Evolutionary conservation across 352 stramenopile genomes (phyloP), one percentile per base, ranked within the genome.

Genomic region (Phytopythium oedochilum): DNA sequence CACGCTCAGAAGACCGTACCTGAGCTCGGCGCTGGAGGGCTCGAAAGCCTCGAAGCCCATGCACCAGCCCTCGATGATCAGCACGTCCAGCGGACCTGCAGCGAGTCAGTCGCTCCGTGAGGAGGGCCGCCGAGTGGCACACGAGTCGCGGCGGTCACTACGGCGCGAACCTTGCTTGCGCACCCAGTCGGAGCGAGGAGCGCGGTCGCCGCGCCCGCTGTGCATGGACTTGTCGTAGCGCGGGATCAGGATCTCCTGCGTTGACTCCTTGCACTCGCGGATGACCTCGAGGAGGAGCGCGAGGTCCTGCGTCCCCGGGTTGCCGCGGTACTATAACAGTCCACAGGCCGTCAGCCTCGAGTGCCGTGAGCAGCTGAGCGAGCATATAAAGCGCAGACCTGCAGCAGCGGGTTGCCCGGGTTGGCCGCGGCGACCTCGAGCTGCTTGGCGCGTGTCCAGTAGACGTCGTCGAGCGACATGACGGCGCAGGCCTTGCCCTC

Each of bases 61-160:
- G 59, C 79, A 94, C 86, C 86, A 96, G 23, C 86, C 86, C 61
- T 96, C 86, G 31, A 96, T 73, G 20, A 96, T 49, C 35, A 96
- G 53, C 28, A 96, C 78, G 36, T 96, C 86, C 40, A 93, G 58
- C 15, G 82, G 81, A 14, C 76, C 86, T 92, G 44, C 18, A 61
- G 11, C 39, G 17, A 47, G 8, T 11, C 23, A 28, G 14, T 5
- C 26, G 17, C 36, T n/a, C 32, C 3, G 34, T 20, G 18, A 22
- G 20, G 12, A 40, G 10, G 26, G n/a, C 28, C 14, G 49, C 39
- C 17, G 18, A 52, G 50, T 1, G 10, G 6, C 17, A 47, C 6
- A 36, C 59, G n/a, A 18, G 17, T 4, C 5, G 36, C 18, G 11
- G 8, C 20, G n/a, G 39, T n/a, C n/a, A n/a, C n/a, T n/a, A 42